Conservation (phyloP, 2,329 filamentous ascomycete genomes). For the Fusarium papillatum region DNA sequence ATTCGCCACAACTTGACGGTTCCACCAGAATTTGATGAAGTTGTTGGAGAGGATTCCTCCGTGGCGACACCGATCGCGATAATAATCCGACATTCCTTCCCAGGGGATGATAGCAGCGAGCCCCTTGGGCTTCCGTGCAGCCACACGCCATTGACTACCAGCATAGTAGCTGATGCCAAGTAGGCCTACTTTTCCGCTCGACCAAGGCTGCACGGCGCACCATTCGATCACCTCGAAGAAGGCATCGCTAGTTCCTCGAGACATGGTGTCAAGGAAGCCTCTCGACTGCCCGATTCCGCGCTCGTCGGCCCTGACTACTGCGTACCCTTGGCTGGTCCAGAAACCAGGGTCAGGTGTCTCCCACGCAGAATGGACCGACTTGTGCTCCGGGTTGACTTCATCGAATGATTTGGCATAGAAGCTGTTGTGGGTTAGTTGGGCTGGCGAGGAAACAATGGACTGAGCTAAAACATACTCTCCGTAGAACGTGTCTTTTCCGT, state of each 20-base stretch:
- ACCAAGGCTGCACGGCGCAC: slow-evolving; percentile 51
- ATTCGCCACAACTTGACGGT: slow-evolving; percentile 54
- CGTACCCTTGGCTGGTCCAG: slow-evolving; percentile 11
- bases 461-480: background rate
- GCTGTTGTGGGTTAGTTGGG: background rate
- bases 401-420: background rate
- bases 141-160: slow-evolving; percentile 60
- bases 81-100: background rate
- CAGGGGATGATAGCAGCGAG: slow-evolving; percentile 58
- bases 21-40: slow-evolving; percentile 5
- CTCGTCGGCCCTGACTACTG: slow-evolving; percentile 3
- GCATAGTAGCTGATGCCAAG: slow-evolving; percentile 60
- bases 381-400: slow-evolving; percentile 6
- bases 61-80: background rate
- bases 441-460: background rate
- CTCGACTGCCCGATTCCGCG: background rate
- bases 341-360: slow-evolving; percentile 16
- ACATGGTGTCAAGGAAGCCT: background rate
- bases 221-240: background rate
- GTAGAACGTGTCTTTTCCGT: background rate
- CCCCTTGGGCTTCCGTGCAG: slow-evolving; percentile 57
- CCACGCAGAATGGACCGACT: slow-evolving; percentile 6
- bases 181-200: slow-evolving; percentile 59
- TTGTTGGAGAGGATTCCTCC: slow-evolving; percentile 7
- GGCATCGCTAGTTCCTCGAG: background rate